Evolutionary conservation across 805 yeast genomes (phyloP), one percentile per base, ranked within the genome.

Genomic region (Pichia occidentalis): DNA sequence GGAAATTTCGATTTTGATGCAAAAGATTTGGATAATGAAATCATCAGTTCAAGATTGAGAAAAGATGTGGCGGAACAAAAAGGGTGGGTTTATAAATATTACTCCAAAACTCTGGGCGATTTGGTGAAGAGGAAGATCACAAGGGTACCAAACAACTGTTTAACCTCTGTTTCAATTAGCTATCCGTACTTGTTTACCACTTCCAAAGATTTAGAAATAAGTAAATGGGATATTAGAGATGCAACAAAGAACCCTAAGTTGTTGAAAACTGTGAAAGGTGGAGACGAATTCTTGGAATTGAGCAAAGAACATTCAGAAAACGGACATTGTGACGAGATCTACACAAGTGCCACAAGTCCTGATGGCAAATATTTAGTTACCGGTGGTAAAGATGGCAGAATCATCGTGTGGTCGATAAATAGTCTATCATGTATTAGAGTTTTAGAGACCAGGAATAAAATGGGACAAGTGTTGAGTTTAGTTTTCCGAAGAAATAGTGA

Each of bases 331-430:
- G 90, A 73, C 50, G 85, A 80, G 51, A 79, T 90, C 27, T 67
- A 77, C 40, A 67, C 90, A 36, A 77, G 86, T 19, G 94, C 95
- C 0, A 87, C 82, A 4, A 78, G 86, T 35, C 82, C 90, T 6
- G 92, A 87, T 60, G 96, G 97, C 14, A 80, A 72, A 49, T 85
- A 68, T 54, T 83, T 92, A 9, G 95, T 84, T 7, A 88, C 96
- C 2, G 98, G 97, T 39, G 95, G 96, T 33, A 68, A 68, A 37
- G 97, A 88, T 60, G 76, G 77, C 43, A 71, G 87, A 46, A 69
- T 92, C 37, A 73, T 85, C 25, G 77, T 92, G 24, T 90, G 95
- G 95, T 81, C 88, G 44, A 68, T 82, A 16, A 94, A 86, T 54
- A 77, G 75, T 42, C 63, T 92, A 45, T 66, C 86, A 16, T 80